Base-by-base conservation (phyloP, 2,329 filamentous ascomycete genomes). In the Trichoderma harzianum region DNA sequence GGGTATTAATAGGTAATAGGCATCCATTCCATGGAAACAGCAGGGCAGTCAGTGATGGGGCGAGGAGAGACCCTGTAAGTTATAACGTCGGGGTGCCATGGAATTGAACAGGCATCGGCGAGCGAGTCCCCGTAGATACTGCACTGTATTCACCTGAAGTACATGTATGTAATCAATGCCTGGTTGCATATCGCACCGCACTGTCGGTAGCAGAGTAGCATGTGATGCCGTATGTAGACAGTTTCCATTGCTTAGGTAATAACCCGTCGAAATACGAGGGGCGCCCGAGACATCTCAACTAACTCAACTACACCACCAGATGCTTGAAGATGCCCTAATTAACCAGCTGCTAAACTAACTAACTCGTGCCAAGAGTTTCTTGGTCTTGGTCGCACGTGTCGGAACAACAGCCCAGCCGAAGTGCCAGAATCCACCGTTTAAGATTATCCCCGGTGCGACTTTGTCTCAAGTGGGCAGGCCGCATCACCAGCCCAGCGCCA, bases 381-480 rank as follows among this genome's bases (percentile, higher is more conserved):
- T 43, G 36, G 36, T 7, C 55, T 18, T 10, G 16, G 11, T n/a
- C 51, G 34, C 64, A 60, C 36, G 66, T 26, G 28, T 55, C 66
- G 66, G 66, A 69, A 34, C n/a, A 68, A 69, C n/a, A 26, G 14
- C 43, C 66, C 16, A 26, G 34, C 66, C 66, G 66, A 24, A 43
- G 21, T 47, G 39, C 10, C 21, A 53, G 47, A 53, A 12, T 24
- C 39, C 39, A 51, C 39, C 14, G 18, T 24, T 24, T 47, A 21
- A 57, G n/a, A 26, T 34, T 36, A 18, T 53, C 30, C 30, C 21
- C 55, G 16, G 55, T 6, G 16, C 10, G 21, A 3, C 26, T 58
- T 69, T 36, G 51, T 57, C 66, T 21, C 12, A 69, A 53, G 39
- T n/a, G n/a, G 66, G 39, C 66, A 26, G 26, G 57, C 18, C 16